Base-by-base conservation (phyloP, 169 alveolate genomes). In the Eimeria sp. region DNA sequence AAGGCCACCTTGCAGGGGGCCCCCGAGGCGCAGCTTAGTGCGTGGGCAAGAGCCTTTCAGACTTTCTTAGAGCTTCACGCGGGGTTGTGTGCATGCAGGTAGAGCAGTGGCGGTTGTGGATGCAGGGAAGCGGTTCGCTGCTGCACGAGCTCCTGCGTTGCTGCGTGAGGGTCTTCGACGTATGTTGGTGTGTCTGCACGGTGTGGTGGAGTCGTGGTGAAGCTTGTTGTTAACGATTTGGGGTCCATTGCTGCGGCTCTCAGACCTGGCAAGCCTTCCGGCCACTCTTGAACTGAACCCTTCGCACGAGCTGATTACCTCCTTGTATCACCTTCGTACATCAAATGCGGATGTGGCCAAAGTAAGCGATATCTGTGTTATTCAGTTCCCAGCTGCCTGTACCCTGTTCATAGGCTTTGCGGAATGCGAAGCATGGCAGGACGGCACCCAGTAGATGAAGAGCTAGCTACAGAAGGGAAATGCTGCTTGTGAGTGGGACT, bases 241-340 rank as follows among this genome's bases (percentile, higher is more conserved):
- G 80, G 13, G 66, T 11, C 68, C 8, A 6, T 62, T 68, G 37
- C 14, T 93, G 54, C 13, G 74, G 43, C 11, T 46, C 78, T 14
- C 93, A 95, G 96, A 85, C 46, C n/a, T 95, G 43, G 95, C 95
- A 33, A 85, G 93, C 77, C 95, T 98, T 90, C 99, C 99, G 4
- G 98, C 97, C 27, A 97, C 98, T 27, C 95, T 98, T 97, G 99
- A 98, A 96, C 85, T 98, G 64, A 98, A 98, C 97, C 98, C 99
- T 16, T 95, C 97, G 16, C 99, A 98, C 91, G 96, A 96, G 40
- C 89, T 97, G 40, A 90, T 96, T 58, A 90, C 96, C 37, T 95
- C 98, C 23, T 95, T 98, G 56, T 97, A 95, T 90, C 98, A 97
- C 88, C 90, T 97, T 58, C 97, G 97, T 93, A 95, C 95, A 76